Evolutionary conservation across 768 basidiomycete genomes (phyloP), one percentile per base, ranked within the genome.

Genomic region (Naganishia kalamii): DNA sequence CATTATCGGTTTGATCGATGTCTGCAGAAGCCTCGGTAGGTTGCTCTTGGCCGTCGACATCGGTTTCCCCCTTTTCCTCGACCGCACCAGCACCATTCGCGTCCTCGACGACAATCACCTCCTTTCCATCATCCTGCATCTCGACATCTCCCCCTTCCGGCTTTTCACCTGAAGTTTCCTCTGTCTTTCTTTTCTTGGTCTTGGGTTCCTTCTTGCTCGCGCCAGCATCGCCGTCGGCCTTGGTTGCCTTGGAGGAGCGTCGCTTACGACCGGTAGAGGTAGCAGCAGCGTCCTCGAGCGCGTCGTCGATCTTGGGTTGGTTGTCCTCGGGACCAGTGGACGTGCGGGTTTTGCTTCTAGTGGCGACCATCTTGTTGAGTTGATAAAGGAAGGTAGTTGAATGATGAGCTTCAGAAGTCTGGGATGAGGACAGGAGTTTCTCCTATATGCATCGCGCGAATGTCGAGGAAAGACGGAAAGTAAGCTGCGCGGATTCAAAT

Each of bases 231-330:
- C 3, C 51, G 19, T 54, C 47, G 41, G 63, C 37, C 21, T 27
- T 40, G 12, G 12, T 23, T 27, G 29, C 40, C 40, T 43, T 60
- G n/a, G 59, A 32, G n/a, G n/a, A 29, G 23, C 35, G 44, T 32
- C 33, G 13, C 35, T 49, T 50, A 21, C 32, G 60, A 32, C 60
- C 60, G 32, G 60, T 46, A 4, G 29, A 25, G 29, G n/a, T n/a
- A n/a, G n/a, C n/a, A n/a, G n/a, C n/a, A n/a, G 15, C 43, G 21
- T 30, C n/a, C 25, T 61, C 44, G 25, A 64, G 51, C n/a, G 43
- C 63, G 19, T 64, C 50, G 32, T 64, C 63, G 43, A 64, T 64
- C 40, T 57, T 54, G 37, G 63, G 63, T 37, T 64, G 63, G 41
- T 12, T 29, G 3, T 48, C 33, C 51, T 63, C 37, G 21, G 48